Percentiles rank a stretch among this genome's conserved stretches.
phyloP scores from a whole-genome alignment of 768 basidiomycete genomes.

The Amanita muscaria region DNA sequence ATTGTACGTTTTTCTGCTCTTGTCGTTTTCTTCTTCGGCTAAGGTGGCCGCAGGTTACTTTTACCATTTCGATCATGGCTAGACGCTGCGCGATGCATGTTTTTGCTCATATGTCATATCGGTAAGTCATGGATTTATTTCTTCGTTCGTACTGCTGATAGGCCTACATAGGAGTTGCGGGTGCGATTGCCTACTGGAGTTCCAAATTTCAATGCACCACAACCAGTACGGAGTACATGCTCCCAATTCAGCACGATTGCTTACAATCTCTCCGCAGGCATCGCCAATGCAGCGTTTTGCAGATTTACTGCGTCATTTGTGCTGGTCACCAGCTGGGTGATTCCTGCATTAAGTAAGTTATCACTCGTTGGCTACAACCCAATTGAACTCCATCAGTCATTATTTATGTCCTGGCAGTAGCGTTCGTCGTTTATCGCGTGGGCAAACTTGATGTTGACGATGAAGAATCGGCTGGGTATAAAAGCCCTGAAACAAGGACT shows the following conservation, averaged over 20 bases:
- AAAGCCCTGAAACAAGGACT: no score
- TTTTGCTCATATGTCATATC: constrained; percentile 36
- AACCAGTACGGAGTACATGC: constrained; percentile 26
- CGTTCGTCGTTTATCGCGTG: constrained; percentile 27
- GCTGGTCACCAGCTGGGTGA: constrained; percentile 43
- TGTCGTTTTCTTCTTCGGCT: constrained; percentile 5
- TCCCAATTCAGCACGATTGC: neutral
- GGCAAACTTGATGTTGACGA: constrained; percentile 3
- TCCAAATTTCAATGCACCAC: constrained; percentile 35
- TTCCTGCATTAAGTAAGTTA: constrained; percentile 41
- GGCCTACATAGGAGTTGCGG: constrained; percentile 29
- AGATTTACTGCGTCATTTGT: constrained; percentile 39
- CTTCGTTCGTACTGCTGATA: neutral
- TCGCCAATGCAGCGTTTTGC: constrained; percentile 36
- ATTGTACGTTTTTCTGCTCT: constrained; percentile 24
- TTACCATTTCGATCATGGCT: constrained; percentile 43
- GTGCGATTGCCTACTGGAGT: constrained; percentile 32
- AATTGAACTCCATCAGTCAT: constrained; percentile 25
- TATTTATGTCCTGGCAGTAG: constrained; percentile 35
- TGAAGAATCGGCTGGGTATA: neutral
- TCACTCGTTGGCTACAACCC: constrained; percentile 8
- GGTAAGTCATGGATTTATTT: constrained; percentile 25
- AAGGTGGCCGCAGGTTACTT: constrained; percentile 29
- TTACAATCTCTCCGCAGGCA: constrained; percentile 19
- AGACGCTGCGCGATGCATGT: constrained; percentile 40